Evolutionary conservation across 495 filamentous ascomycete genomes (phyloP).

Genomic region (Penicillium arizonense): DNA sequence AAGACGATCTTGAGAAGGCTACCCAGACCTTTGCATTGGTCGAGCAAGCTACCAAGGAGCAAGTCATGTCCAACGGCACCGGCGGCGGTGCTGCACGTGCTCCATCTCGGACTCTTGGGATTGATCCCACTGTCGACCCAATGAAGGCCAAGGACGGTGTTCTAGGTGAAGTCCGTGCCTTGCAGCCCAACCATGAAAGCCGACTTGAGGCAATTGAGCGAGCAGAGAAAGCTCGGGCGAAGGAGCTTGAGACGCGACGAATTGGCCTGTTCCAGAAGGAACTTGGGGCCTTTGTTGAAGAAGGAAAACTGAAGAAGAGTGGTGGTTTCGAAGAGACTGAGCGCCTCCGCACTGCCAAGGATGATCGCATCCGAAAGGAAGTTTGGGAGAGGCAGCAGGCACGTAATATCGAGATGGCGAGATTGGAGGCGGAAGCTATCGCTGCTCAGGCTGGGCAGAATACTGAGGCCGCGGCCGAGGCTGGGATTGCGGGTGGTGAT

Average conservation of each 20-base stretch:
- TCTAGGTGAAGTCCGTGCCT: conserved; percentile 86
- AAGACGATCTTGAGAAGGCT: conserved; percentile 94
- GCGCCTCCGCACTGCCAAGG: conserved; percentile 75
- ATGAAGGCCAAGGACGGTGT: conserved; percentile 83
- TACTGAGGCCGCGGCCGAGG: too few relatives aligned
- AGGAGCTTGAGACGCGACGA: conserved; percentile 75
- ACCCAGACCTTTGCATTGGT: conserved; percentile 89
- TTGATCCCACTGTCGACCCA: conserved; percentile 68
- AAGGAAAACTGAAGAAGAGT: conserved; percentile 91
- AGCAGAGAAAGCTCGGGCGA: conserved; percentile 83
- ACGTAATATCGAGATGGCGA: conserved; percentile 44
- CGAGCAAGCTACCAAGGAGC: conserved; percentile 94
- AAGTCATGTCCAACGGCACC: conserved; percentile 66
- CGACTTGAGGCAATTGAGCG: conserved; percentile 93
- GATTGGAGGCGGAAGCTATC: conserved; percentile 23
- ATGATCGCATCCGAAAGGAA: conserved; percentile 82
- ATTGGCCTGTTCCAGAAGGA: conserved; percentile 87
- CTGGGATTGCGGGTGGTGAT: conserved; percentile 6
- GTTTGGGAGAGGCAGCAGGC: conserved; percentile 72
- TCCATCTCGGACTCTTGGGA: conserved; percentile 59
- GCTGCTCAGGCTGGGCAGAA: conserved; percentile 18
- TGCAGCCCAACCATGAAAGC: conserved; percentile 93
- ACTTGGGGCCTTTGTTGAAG: conserved; percentile 81
- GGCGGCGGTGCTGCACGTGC: conserved; percentile 43
- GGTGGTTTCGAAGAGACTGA: conserved; percentile 95